These are phyloP conservation scores for Penicillium sp. DNA, from an alignment of 2,329 filamentous ascomycete genomes.

Conservation along the genomic window DNA sequence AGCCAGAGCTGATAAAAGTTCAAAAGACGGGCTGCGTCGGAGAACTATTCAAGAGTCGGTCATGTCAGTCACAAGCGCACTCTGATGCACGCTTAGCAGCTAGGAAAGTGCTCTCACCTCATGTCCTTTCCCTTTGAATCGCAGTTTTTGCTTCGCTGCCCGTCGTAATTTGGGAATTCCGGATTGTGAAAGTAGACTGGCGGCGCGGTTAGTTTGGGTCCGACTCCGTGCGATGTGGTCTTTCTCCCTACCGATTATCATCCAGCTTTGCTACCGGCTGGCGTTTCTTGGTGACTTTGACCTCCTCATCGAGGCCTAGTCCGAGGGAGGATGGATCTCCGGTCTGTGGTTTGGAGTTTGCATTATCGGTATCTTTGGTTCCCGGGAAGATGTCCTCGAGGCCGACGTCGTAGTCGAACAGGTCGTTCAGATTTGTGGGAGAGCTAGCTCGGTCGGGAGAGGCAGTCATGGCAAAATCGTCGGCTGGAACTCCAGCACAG, in stretches of 20 bases:
- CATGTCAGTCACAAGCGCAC: constrained; percentile 13
- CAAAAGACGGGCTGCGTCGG: constrained; percentile 78
- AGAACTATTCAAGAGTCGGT: constrained; percentile 63
- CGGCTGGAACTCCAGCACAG: not conserved
- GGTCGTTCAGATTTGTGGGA: constrained; percentile 62
- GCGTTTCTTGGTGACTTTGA: constrained; percentile 78
- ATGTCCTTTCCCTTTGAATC: constrained; percentile 90
- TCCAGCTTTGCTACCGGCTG: constrained; percentile 85
- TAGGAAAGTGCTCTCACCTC: constrained; percentile 61
- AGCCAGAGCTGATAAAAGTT: constrained; percentile 97
- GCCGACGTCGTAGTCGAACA: constrained; percentile 76
- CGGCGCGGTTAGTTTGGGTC: not conserved
- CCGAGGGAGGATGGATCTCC: constrained; percentile 56
- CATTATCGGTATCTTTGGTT: constrained; percentile 22
- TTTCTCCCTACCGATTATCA: constrained; percentile 65
- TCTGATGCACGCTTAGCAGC: constrained; percentile 9
- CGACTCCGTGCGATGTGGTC: not conserved
- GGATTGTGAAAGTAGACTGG: constrained; percentile 75
- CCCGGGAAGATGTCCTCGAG: constrained; percentile 56
- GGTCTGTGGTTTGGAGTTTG: constrained; percentile 24
- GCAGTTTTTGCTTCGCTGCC: constrained; percentile 70
- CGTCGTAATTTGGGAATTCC: constrained; percentile 82
- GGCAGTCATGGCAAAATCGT: constrained; percentile 10
- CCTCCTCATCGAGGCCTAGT: constrained; percentile 83
- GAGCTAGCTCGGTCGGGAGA: constrained; percentile 21